phyloP scores from a whole-genome alignment of 2,329 filamentous ascomycete species.

The Helminthosporium solani region DNA sequence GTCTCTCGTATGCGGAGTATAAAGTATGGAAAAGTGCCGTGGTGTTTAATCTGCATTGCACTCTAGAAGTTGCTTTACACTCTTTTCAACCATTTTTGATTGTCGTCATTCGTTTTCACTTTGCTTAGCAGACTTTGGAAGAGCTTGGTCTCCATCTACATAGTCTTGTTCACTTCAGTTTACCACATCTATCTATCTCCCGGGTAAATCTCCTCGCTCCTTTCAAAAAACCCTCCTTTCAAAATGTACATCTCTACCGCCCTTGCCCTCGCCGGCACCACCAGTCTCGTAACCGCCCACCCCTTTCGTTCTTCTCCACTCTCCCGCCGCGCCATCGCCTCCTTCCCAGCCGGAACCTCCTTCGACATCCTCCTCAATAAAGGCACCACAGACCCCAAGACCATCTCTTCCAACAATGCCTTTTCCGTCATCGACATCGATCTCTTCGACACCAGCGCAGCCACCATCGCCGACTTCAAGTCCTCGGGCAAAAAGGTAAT shows the following conservation, averaged over 20 bases:
- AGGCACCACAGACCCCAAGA: conserved; percentile 4
- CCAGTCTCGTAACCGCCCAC: conserved; percentile 6
- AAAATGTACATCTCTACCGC: conserved; percentile 4
- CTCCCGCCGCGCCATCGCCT: conserved; percentile 5
- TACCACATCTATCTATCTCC: not conserved
- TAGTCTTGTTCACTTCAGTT: not conserved
- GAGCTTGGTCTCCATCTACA: not conserved
- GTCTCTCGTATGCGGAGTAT: too few species aligned
- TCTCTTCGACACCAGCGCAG: conserved; percentile 53
- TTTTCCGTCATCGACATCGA: conserved; percentile 58
- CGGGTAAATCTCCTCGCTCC: not conserved
- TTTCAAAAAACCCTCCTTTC: not conserved
- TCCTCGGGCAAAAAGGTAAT: conserved; percentile 59
- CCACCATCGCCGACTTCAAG: conserved; percentile 46
- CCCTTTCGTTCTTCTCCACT: not conserved
- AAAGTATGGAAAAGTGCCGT: not conserved
- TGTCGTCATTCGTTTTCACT: not conserved
- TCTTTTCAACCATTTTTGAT: not conserved
- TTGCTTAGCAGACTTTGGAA: not conserved
- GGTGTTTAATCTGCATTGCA: too few species aligned
- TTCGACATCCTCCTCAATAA: conserved; percentile 22
- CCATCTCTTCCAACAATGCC: conserved; percentile 18
- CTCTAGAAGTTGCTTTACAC: not conserved
- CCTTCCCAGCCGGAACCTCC: conserved; percentile 13
- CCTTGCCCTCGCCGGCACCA: conserved; percentile 7